Base-by-base conservation (phyloP, 1,139 yeast genomes). In the Sugiyamaella sp. region DNA sequence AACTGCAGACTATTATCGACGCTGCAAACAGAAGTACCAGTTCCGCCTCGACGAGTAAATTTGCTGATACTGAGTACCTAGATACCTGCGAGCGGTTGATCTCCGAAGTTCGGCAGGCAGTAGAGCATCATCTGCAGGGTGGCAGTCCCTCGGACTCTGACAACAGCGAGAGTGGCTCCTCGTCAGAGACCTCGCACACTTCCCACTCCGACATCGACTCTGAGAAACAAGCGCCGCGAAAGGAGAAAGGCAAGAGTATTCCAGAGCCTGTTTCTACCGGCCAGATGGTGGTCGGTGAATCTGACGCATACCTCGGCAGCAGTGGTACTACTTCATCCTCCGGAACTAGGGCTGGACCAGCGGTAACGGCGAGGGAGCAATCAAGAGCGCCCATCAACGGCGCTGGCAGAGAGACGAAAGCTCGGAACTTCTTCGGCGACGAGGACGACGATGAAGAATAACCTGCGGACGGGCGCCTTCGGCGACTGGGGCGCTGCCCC, bases 21-120 rank as follows among this genome's bases (percentile, higher is more conserved):
- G 54, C 59, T 14, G 49, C 51, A 3, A 37, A 47, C 33, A 22
- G 44, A 1, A 39, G 42, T 3, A 33, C 42, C 1, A 49, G 24
- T 21, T 33, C 60, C 17, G 57, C 61, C 8, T 42, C 52, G 9
- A 50, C 51, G 9, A 57, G 60, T 29, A 65, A 66, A 54, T 73
- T 68, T 57, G 71, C 67, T 17, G 77, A 75, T 54, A 65, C 69
- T 5, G 63, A 67, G 47, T 70, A 63, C 47, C 55, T 75, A 19
- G 75, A 74, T 3, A 71, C 69, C 16, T 57, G 71, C 10, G 78
- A 77, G 46, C 57, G 49, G 17, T 43, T 62, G 45, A 46, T 53
- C 4, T 43, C 52, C 1, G 62, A 60, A 42, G 57, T 63, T 2
- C 49, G 59, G 24, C 51, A 55, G n/a, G 56, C 59, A 8, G 54